phyloP scores from a whole-genome alignment of 306 rosid species.

The Prinsepia uniflora region DNA sequence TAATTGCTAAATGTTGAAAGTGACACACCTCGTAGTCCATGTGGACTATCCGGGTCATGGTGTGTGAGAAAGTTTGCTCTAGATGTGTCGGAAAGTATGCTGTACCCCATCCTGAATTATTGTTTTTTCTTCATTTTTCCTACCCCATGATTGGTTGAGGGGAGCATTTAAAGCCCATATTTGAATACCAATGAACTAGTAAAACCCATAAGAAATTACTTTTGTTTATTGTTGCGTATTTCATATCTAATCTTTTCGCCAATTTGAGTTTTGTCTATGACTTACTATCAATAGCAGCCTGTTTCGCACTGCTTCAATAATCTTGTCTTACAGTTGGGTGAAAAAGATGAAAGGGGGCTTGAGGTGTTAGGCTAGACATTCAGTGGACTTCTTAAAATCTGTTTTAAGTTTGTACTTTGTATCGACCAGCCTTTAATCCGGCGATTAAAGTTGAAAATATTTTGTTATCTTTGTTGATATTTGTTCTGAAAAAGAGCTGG shows the following conservation, averaged over 20 bases:
- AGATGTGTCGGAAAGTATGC: too few species aligned
- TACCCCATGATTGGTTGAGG: background rate
- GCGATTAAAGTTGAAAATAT: background rate
- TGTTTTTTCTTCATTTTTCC: background rate
- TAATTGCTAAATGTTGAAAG: background rate
- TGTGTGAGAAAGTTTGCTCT: too few species aligned
- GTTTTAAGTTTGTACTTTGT: background rate
- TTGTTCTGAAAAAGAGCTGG: background rate
- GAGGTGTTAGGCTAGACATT: background rate
- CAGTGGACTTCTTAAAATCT: background rate
- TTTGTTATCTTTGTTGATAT: background rate
- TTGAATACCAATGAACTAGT: background rate
- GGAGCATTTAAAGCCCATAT: slow-evolving; percentile 1
- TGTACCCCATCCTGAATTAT: background rate
- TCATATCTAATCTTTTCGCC: background rate
- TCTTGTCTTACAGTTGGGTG: background rate
- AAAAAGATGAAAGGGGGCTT: background rate
- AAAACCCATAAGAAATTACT: background rate
- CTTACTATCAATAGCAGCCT: background rate
- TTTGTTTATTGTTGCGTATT: background rate
- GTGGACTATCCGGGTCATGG: too few species aligned
- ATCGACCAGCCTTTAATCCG: background rate
- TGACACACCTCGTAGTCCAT: too few species aligned
- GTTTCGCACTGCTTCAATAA: slow-evolving; percentile 13
- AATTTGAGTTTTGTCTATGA: background rate